A percentile compares a stretch with the other conserved stretches of the same genome.
These are phyloP conservation scores for Lasiodiplodia theobromae DNA, from an alignment of 2,329 filamentous ascomycete species.

Conservation along the genomic window DNA sequence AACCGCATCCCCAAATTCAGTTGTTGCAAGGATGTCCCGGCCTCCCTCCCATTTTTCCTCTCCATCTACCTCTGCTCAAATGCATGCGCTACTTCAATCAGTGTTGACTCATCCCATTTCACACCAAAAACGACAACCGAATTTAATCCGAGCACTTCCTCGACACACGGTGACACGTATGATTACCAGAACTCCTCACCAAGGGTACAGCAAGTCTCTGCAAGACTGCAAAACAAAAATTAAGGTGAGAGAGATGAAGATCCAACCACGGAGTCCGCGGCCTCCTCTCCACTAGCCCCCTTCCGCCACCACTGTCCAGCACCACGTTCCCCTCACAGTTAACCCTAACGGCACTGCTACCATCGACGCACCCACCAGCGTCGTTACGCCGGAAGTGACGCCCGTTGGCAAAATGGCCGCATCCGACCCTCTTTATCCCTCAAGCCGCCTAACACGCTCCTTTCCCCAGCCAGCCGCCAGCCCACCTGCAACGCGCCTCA, in stretches of 20 bases:
- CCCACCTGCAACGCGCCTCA: conserved; percentile 64
- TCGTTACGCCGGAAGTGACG: conserved; percentile 57
- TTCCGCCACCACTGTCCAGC: conserved; percentile 45
- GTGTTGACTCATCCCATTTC: conserved; percentile 65
- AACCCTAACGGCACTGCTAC: conserved; percentile 69
- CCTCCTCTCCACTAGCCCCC: conserved; percentile 60
- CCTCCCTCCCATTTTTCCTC: conserved; percentile 55
- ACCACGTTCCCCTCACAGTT: conserved; percentile 59
- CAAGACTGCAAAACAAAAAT: neutral
- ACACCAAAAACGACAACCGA: conserved; percentile 71
- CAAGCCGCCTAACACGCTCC: conserved; percentile 67
- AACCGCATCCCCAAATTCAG: conserved; percentile 41
- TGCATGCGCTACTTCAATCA: conserved; percentile 72
- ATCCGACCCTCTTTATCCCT: conserved; percentile 61
- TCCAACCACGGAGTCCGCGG: conserved; percentile 56
- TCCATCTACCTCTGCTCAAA: conserved; percentile 68
- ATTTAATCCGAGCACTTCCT: conserved; percentile 37
- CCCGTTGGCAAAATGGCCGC: conserved; percentile 67
- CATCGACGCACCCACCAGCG: conserved; percentile 65
- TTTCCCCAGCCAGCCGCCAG: conserved; percentile 62
- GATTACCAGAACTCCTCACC: neutral
- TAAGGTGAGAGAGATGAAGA: neutral
- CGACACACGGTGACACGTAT: neutral
- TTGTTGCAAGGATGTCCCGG: conserved; percentile 58
- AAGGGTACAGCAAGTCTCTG: neutral